Evolutionary conservation across 805 yeast species (phyloP), one percentile per base, ranked within the genome.

Genomic region (Yarrowia sp.): DNA sequence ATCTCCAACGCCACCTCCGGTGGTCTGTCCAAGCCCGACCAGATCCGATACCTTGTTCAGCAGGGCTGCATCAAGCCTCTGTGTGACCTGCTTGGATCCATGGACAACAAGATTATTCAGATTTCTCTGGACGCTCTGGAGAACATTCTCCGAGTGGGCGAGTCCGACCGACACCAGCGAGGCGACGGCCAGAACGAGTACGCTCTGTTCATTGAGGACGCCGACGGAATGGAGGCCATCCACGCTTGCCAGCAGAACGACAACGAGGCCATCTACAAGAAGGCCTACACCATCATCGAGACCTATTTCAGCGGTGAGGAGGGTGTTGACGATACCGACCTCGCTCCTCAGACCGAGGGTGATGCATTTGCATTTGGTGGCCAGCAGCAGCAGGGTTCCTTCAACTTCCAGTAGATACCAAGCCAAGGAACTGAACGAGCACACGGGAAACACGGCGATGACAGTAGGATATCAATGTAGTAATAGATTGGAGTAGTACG

Each of bases 11-110:
- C 99, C 44, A 91, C 97, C 17, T 90, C 97, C 10, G 98, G 98
- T 73, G 98, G 98, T 24, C 83, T 92, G 73, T 82, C 88, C 50
- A 89, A 87, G 78, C 98, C 98, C 9, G 97, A 92, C 70, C 97
- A 93, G 78, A 93, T 95, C 74, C 86, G 94, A 75, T 95, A 92
- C 79, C 85, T 95, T 72, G 99, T 95, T 42, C 82, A 84, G 72
- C 98, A 95, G 81, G 99, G 98, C 60, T 92, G 98, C 81, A 93
- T 95, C 79, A 94, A 93, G 82, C 98, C 99, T 43, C 84, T 95
- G 75, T 94, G 98, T 81, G 98, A 95, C 77, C 83, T 95, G 76
- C 83, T 95, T 73, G 86, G 88, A 17, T 87, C 91, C 72, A 94
- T 95, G 70, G 99, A 95, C 78, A 86, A 90, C 77, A 91, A 91